phyloP scores from a whole-genome alignment of 2,329 filamentous ascomycete genomes.

The Fusarium piperis region DNA sequence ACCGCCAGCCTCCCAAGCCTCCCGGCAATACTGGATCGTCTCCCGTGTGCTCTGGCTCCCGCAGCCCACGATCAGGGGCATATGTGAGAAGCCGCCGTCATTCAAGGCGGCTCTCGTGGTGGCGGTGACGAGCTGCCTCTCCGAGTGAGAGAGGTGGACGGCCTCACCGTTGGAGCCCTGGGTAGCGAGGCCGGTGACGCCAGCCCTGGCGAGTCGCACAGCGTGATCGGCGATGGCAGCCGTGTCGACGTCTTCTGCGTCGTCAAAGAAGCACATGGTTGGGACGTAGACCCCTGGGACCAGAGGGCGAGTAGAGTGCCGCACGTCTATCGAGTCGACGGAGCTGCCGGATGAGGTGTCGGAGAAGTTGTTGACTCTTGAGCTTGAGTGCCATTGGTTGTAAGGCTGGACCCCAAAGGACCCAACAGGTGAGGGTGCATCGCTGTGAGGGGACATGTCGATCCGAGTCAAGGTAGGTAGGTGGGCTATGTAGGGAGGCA shows the following conservation, averaged over 20 bases:
- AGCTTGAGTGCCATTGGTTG: conserved; percentile 43
- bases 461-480: not conserved
- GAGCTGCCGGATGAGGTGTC: conserved; percentile 52
- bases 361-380: conserved; percentile 36
- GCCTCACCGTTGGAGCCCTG: conserved; percentile 88
- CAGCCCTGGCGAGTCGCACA: conserved; percentile 76
- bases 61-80: conserved; percentile 81
- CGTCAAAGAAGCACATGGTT: conserved; percentile 78
- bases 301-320: conserved; percentile 50
- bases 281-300: conserved; percentile 74
- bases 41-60: conserved; percentile 79
- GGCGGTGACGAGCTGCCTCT: conserved; percentile 74
- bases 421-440: conserved; percentile 35
- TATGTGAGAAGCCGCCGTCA: conserved; percentile 66
- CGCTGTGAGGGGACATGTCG: conserved; percentile 37
- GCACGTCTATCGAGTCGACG: conserved; percentile 49
- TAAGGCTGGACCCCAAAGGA: conserved; percentile 34
- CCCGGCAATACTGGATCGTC: conserved; percentile 73
- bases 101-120: conserved; percentile 77
- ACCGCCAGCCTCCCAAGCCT: conserved; percentile 75
- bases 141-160: conserved; percentile 77
- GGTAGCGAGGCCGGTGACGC: conserved; percentile 77
- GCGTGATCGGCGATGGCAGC: conserved; percentile 68
- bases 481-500: not conserved
- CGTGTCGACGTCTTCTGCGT: conserved; percentile 73